A percentile compares a stretch with the other conserved stretches of the same genome.
Conservation (phyloP, 176 grass and related monocot species). For the Pontederia paniculata region DNA sequence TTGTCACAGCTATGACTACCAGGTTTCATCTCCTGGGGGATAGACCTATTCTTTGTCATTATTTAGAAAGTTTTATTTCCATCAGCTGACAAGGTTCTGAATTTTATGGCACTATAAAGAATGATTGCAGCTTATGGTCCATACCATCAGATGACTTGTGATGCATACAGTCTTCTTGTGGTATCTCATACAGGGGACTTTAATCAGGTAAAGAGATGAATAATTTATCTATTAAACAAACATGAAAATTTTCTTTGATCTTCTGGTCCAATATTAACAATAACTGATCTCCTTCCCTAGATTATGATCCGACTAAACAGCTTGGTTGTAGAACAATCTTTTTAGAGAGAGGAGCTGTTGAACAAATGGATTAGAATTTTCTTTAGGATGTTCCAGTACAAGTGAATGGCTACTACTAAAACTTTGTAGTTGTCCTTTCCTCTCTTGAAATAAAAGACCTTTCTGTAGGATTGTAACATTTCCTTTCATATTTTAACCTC, state of each 20-base stretch:
- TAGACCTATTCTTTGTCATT: constrained; percentile 2
- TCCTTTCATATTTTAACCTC: constrained; percentile 5
- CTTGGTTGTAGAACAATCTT: no score
- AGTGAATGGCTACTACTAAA: no score
- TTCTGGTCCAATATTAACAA: not conserved
- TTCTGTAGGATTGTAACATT: not conserved
- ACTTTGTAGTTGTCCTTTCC: no score
- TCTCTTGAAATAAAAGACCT: no score
- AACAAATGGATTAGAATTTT: no score
- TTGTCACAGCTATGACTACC: not conserved
- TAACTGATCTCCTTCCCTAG: not conserved
- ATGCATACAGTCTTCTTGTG: constrained; percentile 88
- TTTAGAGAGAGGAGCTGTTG: no score
- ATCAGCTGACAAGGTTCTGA: not conserved
- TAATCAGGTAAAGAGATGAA: constrained; percentile 92
- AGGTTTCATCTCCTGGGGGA: no score
- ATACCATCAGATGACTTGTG: constrained; percentile 83
- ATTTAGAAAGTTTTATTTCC: constrained; percentile 19
- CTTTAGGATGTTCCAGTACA: no score
- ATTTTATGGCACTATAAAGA: constrained; percentile 70
- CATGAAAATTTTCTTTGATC: constrained; percentile 5
- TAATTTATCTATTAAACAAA: constrained; percentile 2
- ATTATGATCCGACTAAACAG: no score
- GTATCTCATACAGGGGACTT: constrained; percentile 99
- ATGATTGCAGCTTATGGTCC: constrained; percentile 87